phyloP scores from a whole-genome alignment of 345 rosid species.

The Citrus australasica region DNA sequence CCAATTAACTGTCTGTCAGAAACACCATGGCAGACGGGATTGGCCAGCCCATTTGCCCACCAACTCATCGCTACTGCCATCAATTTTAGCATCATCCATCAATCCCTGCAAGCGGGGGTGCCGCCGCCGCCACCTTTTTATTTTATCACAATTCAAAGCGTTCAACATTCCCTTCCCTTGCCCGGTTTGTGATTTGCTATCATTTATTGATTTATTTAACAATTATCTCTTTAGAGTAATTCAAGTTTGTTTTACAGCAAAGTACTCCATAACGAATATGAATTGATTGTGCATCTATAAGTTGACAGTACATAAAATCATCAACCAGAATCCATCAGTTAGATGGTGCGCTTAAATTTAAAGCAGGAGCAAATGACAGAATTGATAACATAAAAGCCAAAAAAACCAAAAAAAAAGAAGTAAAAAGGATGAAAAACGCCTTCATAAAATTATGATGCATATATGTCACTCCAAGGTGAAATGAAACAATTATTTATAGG shows the following conservation, averaged over 20 bases:
- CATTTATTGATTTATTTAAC: background rate
- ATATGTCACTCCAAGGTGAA: background rate
- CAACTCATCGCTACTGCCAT: too few species aligned
- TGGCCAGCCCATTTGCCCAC: too few species aligned
- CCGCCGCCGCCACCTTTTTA: background rate
- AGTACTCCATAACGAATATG: background rate
- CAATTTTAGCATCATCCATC: too few species aligned
- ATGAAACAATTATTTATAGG: background rate
- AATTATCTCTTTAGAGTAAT: background rate
- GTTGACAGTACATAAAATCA: background rate
- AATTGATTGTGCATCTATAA: background rate
- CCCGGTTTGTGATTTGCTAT: background rate
- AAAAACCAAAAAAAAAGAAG: background rate
- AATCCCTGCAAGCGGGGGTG: too few species aligned
- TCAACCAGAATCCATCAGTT: background rate
- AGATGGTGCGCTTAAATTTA: background rate
- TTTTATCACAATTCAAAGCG: background rate
- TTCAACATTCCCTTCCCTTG: background rate
- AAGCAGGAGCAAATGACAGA: background rate
- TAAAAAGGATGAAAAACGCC: background rate
- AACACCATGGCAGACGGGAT: too few species aligned
- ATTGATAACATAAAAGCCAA: background rate
- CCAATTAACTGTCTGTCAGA: background rate
- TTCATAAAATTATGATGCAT: slow-evolving; percentile 9
- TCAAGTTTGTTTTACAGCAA: background rate